A percentile compares a stretch with the other conserved stretches of the same genome.
These are phyloP conservation scores for Diplodia sapinea DNA, from an alignment of 2,329 filamentous ascomycete species.

Conservation along the genomic window DNA sequence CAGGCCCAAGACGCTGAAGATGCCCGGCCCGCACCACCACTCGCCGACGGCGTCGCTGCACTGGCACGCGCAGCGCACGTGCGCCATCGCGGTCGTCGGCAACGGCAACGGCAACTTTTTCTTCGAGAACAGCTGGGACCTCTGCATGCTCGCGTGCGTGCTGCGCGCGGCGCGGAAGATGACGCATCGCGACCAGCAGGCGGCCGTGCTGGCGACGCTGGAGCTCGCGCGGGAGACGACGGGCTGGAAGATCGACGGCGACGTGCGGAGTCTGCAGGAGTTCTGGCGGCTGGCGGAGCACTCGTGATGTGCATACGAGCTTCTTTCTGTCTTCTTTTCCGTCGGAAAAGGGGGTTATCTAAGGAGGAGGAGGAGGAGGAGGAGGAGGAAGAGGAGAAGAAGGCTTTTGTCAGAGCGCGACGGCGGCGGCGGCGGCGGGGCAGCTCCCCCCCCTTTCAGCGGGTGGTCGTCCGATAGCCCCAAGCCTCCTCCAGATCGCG, in stretches of 20 bases:
- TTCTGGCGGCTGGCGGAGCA: constrained; percentile 38
- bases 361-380: no score
- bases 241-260: constrained; percentile 48
- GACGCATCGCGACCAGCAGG: constrained; percentile 58
- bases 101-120: constrained; percentile 36
- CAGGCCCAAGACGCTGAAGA: constrained; percentile 54
- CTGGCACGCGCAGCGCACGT: constrained; percentile 58
- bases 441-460: not conserved
- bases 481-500: constrained; percentile 54
- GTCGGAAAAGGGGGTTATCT: no score
- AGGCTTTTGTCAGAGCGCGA: no score
- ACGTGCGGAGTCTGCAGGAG: constrained; percentile 33
- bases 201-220: constrained; percentile 50
- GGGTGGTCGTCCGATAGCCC: constrained; percentile 39
- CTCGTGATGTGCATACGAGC: constrained; percentile 27
- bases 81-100: constrained; percentile 58
- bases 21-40: constrained; percentile 36
- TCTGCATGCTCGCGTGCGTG: constrained; percentile 55
- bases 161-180: constrained; percentile 54
- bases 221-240: constrained; percentile 49
- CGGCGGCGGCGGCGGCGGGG: no score
- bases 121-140: constrained; percentile 50
- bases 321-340: no score
- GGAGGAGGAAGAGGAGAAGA: no score
- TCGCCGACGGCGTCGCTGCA: constrained; percentile 50